These are phyloP conservation scores for Tilletia setariae DNA, from an alignment of 1,284 basidiomycete species.

Conservation along the genomic window DNA sequence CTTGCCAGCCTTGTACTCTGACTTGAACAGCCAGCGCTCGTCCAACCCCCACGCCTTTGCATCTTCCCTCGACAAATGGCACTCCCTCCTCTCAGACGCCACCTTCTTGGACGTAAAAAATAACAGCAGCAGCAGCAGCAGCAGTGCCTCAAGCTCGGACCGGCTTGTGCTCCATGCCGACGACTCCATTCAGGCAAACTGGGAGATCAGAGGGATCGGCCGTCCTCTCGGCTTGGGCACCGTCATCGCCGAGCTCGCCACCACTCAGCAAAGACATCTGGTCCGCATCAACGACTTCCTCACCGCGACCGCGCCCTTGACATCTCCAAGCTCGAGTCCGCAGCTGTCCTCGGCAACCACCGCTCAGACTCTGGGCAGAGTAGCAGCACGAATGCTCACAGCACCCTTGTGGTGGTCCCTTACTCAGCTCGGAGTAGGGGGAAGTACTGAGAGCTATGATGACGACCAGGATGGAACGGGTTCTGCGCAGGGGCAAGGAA, in stretches of 20 bases:
- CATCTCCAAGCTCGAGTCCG: slow-evolving; percentile 57
- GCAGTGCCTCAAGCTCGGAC: slow-evolving; percentile 50
- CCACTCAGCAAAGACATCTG: slow-evolving; percentile 46
- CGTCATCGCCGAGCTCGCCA: slow-evolving; percentile 64
- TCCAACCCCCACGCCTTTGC: slow-evolving; percentile 79
- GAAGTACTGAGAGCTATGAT: slow-evolving; percentile 60
- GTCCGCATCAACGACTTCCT: slow-evolving; percentile 65
- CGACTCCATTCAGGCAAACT: slow-evolving; percentile 26
- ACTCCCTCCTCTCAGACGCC: slow-evolving; percentile 65
- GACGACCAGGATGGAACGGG: slow-evolving; percentile 20
- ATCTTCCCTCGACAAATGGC: slow-evolving; percentile 85
- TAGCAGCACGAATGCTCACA: neutral
- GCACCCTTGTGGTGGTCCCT: slow-evolving; percentile 64
- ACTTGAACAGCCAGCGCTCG: slow-evolving; percentile 75
- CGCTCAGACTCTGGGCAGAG: neutral
- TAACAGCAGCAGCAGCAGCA: slow-evolving; percentile 5
- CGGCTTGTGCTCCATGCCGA: slow-evolving; percentile 68
- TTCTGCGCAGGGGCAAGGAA: neutral
- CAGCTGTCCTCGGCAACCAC: slow-evolving; percentile 9
- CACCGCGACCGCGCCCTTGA: slow-evolving; percentile 64
- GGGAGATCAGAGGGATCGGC: slow-evolving; percentile 60
- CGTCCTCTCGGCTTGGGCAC: slow-evolving; percentile 76
- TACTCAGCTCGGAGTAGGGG: slow-evolving; percentile 70
- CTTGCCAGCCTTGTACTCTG: slow-evolving; percentile 79
- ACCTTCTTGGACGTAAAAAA: slow-evolving; percentile 54